Conservation (phyloP, 2,329 filamentous ascomycete genomes). For the Xylariaceae sp. region DNA sequence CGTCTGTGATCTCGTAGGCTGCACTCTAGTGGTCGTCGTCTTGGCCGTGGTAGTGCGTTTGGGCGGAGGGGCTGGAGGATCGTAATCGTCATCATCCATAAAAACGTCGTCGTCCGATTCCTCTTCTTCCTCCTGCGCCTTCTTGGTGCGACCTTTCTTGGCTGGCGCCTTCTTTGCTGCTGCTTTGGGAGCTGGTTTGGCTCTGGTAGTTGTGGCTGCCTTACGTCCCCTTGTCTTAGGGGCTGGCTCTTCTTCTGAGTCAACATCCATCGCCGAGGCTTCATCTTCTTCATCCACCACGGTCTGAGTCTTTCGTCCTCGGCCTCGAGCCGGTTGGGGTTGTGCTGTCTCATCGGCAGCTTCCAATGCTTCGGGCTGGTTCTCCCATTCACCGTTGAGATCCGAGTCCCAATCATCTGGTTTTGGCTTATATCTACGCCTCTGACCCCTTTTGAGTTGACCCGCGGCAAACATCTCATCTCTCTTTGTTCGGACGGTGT, state of each 20-base stretch:
- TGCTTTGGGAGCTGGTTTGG: conserved; percentile 38
- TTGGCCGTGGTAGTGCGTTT: conserved; percentile 32
- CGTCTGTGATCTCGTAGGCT: conserved; percentile 24
- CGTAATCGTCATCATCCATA: conserved; percentile 52
- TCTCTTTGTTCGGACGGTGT: conserved; percentile 64
- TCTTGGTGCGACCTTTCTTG: conserved; percentile 44
- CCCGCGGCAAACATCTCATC: conserved; percentile 71
- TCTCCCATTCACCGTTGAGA: conserved; percentile 80
- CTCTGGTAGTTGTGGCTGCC: conserved; percentile 35
- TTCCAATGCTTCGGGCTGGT: conserved; percentile 68
- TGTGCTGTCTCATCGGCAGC: conserved; percentile 14
- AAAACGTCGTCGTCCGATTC: conserved; percentile 51
- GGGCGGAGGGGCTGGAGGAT: conserved; percentile 34
- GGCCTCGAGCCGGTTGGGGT: conserved; percentile 25
- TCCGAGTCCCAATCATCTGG: conserved; percentile 88
- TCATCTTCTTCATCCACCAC: conserved; percentile 49
- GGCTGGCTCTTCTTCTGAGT: conserved; percentile 44
- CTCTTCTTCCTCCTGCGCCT: conserved; percentile 37
- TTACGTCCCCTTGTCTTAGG: conserved; percentile 24
- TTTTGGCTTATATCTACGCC: conserved; percentile 65
- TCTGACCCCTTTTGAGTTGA: conserved; percentile 51
- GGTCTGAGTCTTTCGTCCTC: conserved; percentile 35
- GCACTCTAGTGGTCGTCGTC: conserved; percentile 32
- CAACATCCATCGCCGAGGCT: conserved; percentile 42
- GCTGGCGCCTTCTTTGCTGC: conserved; percentile 45